Evolutionary conservation across 169 alveolate genomes (phyloP).

Genomic region (Babesia gibsoni): DNA sequence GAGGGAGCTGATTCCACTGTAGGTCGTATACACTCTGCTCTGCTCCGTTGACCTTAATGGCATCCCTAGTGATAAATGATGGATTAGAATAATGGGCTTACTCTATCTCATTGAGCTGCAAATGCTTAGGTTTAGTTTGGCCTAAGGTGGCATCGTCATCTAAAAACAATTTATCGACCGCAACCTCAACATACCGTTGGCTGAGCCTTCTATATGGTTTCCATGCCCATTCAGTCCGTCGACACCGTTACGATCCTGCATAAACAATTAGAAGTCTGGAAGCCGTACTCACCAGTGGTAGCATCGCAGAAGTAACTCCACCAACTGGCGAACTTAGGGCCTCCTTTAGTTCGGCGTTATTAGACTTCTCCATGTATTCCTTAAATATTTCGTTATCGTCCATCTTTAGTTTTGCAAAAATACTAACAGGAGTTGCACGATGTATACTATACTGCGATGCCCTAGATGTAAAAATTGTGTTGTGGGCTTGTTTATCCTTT

Average conservation of each 20-base stretch:
- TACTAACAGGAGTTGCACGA: background rate
- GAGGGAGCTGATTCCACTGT: constrained; percentile 46
- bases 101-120: constrained; percentile 47
- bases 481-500: background rate
- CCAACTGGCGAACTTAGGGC: background rate
- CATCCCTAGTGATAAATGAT: constrained; percentile 13
- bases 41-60: constrained; percentile 40
- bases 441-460: background rate
- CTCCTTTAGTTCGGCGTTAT: constrained; percentile 36
- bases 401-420: background rate
- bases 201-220: too few species aligned
- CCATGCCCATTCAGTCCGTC: too few species aligned
- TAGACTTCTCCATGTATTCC: constrained; percentile 14
- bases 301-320: too few species aligned
- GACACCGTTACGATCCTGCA: too few species aligned
- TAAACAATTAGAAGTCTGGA: too few species aligned
- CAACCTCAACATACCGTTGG: too few species aligned
- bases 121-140: constrained; percentile 38
- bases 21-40: constrained; percentile 2
- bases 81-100: background rate
- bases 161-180: too few species aligned
- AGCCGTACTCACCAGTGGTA: too few species aligned
- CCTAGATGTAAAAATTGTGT: background rate
- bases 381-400: constrained; percentile 28
- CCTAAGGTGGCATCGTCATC: too few species aligned